Evolutionary conservation across 352 stramenopile genomes (phyloP), one percentile per base, ranked within the genome.

Genomic region (Nothophytophthora sp.): DNA sequence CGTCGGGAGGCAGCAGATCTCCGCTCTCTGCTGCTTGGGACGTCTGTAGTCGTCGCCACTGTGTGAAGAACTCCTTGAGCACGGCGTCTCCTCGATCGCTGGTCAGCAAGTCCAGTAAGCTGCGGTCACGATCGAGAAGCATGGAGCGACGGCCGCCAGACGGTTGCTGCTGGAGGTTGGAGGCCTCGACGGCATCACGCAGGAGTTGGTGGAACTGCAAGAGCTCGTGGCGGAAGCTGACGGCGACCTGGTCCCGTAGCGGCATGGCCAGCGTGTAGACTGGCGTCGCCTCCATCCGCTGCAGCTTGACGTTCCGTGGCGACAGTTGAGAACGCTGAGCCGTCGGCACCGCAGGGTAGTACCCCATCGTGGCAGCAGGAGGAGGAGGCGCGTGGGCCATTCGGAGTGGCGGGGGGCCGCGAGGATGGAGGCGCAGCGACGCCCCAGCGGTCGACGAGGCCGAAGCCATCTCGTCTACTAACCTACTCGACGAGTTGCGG

Each of bases 191-290:
- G 2, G 61, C 58, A 39, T 91, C 77, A 0, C 66, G 63, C 11
- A 91, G 51, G 9, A 86, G 43, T 52, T 91, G 81, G 39, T 89
- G 77, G 45, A 91, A 85, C 28, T 76, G 70, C 44, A 91, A 81
- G 2, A 91, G 65, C 35, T 89, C 76, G 38, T 88, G 70, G 5
- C 63, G 73, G 32, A 85, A 83, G 30, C 69, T 74, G 20, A 41
- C 50, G 20, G 70, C 50, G 33, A 77, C 41, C 25, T 78, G 63
- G 23, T 76, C 67, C 25, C 61, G 62, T 5, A 83, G 43, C 15
- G 67, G 36, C 20, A 38, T 35, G 15, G 48, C 45, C 2, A 67
- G 38, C 1, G 51, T 57, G 29, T 67, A 67, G 12, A 45, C 6
- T 22, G 46, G 52, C 3, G 58, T 48, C 20, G 38, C 42, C 6